Percentiles rank a stretch among this genome's conserved stretches.
These are phyloP conservation scores for Aspergillus olivimuriae DNA, from an alignment of 495 filamentous ascomycete species.

Conservation along the genomic window DNA sequence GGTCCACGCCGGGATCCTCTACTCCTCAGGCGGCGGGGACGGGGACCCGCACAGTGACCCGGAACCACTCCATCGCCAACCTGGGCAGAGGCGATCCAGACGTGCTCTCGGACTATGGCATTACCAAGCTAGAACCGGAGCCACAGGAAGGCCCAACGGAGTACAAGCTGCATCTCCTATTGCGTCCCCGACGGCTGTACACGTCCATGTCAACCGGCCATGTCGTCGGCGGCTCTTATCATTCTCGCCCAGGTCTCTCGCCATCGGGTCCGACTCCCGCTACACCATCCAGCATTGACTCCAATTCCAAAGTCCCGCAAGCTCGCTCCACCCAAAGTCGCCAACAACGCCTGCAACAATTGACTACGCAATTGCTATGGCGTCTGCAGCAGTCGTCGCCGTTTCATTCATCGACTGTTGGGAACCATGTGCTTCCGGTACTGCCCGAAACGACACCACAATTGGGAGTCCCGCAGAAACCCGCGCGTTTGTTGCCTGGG, in stretches of 20 bases:
- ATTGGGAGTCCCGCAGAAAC: conserved; percentile 48
- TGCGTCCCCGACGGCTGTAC: conserved; percentile 71
- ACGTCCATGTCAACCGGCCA: conserved; percentile 54
- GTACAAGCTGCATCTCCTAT: conserved; percentile 91
- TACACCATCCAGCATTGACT: conserved; percentile 22
- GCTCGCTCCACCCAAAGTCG: conserved; percentile 45
- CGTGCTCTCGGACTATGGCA: conserved; percentile 59
- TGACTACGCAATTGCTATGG: conserved; percentile 95
- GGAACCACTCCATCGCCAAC: conserved; percentile 21
- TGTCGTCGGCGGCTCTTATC: conserved; percentile 54
- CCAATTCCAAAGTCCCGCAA: conserved; percentile 18
- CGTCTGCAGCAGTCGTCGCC: conserved; percentile 90
- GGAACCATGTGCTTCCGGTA: conserved; percentile 62
- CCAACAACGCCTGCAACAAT: conserved; percentile 77
- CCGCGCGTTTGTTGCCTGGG: conserved; percentile 63
- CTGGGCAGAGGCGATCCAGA: conserved; percentile 34
- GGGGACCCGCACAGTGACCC: conserved; percentile 17
- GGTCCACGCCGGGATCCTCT: conserved; percentile 53
- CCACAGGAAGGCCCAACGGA: conserved; percentile 92
- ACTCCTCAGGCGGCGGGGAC: conserved; percentile 27
- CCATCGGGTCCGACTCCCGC: conserved; percentile 17
- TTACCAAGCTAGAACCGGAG: conserved; percentile 78
- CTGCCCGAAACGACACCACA: conserved; percentile 57
- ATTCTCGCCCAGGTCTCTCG: conserved; percentile 34
- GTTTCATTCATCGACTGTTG: conserved; percentile 71